Evolutionary conservation across 1,284 basidiomycete genomes (phyloP), one percentile per base, ranked within the genome.

Genomic region (Stereum hirsutum): DNA sequence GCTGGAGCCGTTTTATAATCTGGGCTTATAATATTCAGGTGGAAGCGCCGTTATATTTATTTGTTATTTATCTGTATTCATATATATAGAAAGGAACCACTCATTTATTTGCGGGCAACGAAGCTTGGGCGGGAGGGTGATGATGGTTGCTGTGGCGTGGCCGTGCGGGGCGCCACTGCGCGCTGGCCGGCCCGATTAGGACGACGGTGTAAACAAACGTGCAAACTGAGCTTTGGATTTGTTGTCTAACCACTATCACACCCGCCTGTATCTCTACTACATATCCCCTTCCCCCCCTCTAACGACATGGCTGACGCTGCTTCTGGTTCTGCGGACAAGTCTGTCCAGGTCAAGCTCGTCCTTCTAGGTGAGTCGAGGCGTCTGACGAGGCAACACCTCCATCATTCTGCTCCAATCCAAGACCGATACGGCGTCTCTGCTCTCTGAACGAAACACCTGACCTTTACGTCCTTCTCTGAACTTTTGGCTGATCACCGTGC

Each of bases 291-390:
- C 47, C 34, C 44, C 46, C 19, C 34, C 20, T 53, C 52, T 47
- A 48, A 40, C 40, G 79, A 52, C 50, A 86, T 87, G 84, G 66
- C 78, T 42, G 83, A 87, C 57, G 63, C 76, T 61, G 76, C 79
- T 54, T 78, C 81, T 55, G 79, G 79, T 48, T 71, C 71, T 46
- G 68, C 70, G 45, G 85, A 92, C 64, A 89, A 88, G 65, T 89
- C 89, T 53, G 81, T 91, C 31, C 89, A 92, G 66, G 89, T 93
- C 52, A 94, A 92, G 65, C 77, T 94, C 42, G 89, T 92, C 49
- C 72, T 92, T 15, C 73, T 92, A 51, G 89, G 87, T 88, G n/a
- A 24, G 15, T 30, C 27, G 28, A n/a, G 37, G 40, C 36, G 30
- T 12, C 43, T 37, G 21, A 36, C 38, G 32, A 17, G 14, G 43